These are phyloP conservation scores for Ogataea polymorpha DNA, from an alignment of 805 yeast species.

Conservation along the genomic window DNA sequence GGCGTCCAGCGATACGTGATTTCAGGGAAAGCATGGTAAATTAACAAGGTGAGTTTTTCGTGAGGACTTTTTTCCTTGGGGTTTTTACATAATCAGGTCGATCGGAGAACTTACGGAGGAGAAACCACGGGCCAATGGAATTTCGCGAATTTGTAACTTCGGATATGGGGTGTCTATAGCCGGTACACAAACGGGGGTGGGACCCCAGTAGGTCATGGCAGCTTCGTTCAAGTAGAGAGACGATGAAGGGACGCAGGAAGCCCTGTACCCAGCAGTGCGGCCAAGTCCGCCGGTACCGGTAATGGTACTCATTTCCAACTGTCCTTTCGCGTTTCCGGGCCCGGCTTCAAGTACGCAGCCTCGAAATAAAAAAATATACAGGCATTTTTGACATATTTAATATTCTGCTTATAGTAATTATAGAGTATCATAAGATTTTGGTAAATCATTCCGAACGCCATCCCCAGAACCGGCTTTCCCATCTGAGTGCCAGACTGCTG, in stretches of 20 bases:
- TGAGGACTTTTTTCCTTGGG: constrained; percentile 21
- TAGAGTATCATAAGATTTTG: background rate
- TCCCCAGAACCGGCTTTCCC: constrained; percentile 9
- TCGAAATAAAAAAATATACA: background rate
- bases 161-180: constrained; percentile 6
- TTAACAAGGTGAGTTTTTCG: constrained; percentile 21
- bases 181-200: background rate
- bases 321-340: background rate
- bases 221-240: too few relatives aligned
- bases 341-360: background rate
- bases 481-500: constrained; percentile 46
- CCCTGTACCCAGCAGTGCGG: too few relatives aligned
- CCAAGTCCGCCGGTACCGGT: too few relatives aligned
- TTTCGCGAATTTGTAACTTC: constrained; percentile 12
- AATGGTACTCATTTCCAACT: too few relatives aligned
- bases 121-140: constrained; percentile 12
- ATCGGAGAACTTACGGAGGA: constrained; percentile 17
- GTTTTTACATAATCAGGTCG: constrained; percentile 7
- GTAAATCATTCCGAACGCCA: background rate
- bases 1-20: constrained; percentile 17
- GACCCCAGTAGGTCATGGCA: too few relatives aligned
- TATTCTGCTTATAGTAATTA: background rate
- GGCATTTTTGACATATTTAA: background rate
- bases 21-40: constrained; percentile 11
- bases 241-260: too few relatives aligned